Percentiles rank a stretch among this genome's conserved stretches.
phyloP scores from a whole-genome alignment of 345 rosid species.

The Salix koriyanagi region DNA sequence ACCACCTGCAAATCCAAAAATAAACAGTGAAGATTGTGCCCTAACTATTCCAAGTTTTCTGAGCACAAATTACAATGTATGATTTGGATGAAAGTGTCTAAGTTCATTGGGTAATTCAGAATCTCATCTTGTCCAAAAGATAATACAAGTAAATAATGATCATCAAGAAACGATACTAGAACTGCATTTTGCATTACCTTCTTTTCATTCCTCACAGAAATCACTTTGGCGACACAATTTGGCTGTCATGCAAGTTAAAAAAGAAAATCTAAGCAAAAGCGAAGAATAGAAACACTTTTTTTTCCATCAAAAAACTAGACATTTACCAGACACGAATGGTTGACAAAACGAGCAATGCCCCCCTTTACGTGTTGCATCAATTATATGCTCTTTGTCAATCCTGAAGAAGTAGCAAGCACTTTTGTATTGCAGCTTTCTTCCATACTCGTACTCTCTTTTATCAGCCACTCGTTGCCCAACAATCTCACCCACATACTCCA shows the following conservation, averaged over 20 bases:
- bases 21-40: not conserved
- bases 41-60: not conserved
- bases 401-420: conserved; percentile 61
- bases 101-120: not conserved
- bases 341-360: conserved; percentile 61
- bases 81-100: not conserved
- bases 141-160: not conserved
- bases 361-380: conserved; percentile 54
- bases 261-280: conserved; percentile 11
- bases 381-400: conserved; percentile 57
- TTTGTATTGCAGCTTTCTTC: conserved; percentile 52
- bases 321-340: conserved; percentile 56
- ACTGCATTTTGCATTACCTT: conserved; percentile 33
- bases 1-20: conserved; percentile 39
- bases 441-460: conserved; percentile 50
- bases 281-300: not conserved
- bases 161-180: too few species aligned
- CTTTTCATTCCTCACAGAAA: conserved; percentile 49
- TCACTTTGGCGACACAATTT: conserved; percentile 55
- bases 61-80: not conserved
- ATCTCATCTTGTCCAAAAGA: not conserved
- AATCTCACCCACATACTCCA: conserved; percentile 56
- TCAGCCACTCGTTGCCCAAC: conserved; percentile 51
- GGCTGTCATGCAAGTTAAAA: conserved; percentile 32
- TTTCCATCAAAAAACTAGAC: not conserved